A percentile compares a stretch with the other conserved stretches of the same genome.
phyloP scores from a whole-genome alignment of 1,284 basidiomycete species.

The Lentinula novae-zelandiae region DNA sequence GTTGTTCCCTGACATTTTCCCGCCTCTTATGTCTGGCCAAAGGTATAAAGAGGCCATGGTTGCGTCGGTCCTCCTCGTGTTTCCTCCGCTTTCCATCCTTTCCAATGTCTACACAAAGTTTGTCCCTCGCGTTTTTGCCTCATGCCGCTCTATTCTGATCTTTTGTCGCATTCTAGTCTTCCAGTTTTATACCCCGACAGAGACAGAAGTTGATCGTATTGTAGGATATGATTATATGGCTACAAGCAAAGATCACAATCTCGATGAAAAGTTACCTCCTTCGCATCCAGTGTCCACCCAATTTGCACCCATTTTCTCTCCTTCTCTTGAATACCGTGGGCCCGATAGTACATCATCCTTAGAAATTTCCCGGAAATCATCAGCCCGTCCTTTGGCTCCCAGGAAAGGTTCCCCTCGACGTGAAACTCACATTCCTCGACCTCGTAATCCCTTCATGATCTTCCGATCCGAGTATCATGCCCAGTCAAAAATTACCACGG shows the following conservation, averaged over 20 bases:
- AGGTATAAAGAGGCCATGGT: conserved; percentile 10
- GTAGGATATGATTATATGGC: background rate
- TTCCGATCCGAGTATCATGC: conserved; percentile 72
- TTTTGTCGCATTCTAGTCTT: background rate
- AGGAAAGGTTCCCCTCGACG: conserved; percentile 4
- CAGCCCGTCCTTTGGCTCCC: conserved; percentile 11
- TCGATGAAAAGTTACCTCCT: background rate
- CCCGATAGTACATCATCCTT: background rate
- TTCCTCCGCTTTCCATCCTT: background rate
- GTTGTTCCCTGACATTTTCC: conserved; percentile 8
- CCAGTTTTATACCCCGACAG: background rate
- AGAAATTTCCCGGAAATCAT: background rate
- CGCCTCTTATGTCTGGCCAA: conserved; percentile 10
- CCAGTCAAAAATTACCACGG: conserved; percentile 34
- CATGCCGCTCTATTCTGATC: background rate
- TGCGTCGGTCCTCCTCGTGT: background rate
- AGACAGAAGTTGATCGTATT: background rate
- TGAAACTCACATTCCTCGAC: conserved; percentile 55
- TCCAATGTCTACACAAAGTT: background rate
- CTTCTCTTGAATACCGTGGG: conserved; percentile 6
- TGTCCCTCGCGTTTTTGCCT: background rate
- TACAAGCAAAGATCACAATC: background rate
- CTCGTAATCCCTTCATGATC: conserved; percentile 82
- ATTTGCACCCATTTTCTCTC: conserved; percentile 3
- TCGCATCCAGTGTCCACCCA: background rate